A percentile compares a stretch with the other conserved stretches of the same genome.
Conservation (phyloP, 116 monocot genomes). For the Cymodocea nodosa region DNA sequence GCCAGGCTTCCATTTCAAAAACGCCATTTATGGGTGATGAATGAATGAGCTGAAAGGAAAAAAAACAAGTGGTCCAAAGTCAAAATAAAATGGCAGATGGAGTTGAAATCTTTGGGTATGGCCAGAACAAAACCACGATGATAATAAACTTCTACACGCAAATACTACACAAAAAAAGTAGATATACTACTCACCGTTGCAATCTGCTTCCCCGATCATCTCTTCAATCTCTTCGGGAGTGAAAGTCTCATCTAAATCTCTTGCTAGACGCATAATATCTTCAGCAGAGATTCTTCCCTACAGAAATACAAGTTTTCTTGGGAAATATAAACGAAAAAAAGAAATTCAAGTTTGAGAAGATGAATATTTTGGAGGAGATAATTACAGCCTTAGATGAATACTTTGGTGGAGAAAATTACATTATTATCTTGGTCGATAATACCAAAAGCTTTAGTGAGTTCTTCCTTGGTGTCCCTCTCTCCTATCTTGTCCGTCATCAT, state of each 20-base stretch:
- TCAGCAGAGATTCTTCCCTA: slow-evolving; percentile 76
- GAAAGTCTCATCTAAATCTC: slow-evolving; percentile 76
- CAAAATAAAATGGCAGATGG: background rate
- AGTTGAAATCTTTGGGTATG: background rate
- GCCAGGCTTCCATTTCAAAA: too few relatives aligned
- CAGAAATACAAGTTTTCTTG: background rate
- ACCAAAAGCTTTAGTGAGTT: slow-evolving; percentile 73
- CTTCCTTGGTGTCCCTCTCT: slow-evolving; percentile 84
- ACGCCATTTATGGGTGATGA: too few relatives aligned
- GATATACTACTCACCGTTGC: slow-evolving; percentile 29
- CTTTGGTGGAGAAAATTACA: slow-evolving; percentile 18
- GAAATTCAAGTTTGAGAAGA: background rate
- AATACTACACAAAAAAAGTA: background rate
- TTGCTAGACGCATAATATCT: slow-evolving; percentile 60
- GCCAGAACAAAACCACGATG: background rate
- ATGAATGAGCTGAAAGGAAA: too few relatives aligned
- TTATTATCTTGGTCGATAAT: slow-evolving; percentile 93
- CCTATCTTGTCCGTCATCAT: slow-evolving; percentile 98
- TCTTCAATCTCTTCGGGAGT: slow-evolving; percentile 55
- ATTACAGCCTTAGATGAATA: slow-evolving; percentile 33
- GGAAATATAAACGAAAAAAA: background rate
- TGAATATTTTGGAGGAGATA: background rate
- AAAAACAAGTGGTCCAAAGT: too few relatives aligned
- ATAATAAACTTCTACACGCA: background rate
- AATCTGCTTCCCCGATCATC: slow-evolving; percentile 80